Evolutionary conservation across 306 rosid species (phyloP).

Genomic region (Inga oerstediana): DNA sequence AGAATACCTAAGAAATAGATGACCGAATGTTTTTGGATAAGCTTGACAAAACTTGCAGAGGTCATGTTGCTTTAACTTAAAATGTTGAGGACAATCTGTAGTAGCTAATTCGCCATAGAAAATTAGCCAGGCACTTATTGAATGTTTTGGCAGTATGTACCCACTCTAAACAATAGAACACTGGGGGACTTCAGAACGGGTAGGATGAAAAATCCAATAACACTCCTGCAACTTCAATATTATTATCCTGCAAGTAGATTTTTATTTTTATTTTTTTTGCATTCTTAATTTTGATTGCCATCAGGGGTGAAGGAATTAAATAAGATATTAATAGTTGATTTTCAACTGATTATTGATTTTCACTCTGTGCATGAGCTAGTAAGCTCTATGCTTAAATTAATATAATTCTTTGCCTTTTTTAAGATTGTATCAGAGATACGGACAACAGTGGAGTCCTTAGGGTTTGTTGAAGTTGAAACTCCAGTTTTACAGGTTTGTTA

Average conservation of each 20-base stretch:
- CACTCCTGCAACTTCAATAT: neutral
- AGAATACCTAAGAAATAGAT: neutral
- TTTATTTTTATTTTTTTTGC: neutral
- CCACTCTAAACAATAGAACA: neutral
- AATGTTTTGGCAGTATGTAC: neutral
- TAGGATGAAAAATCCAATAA: neutral
- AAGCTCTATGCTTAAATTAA: neutral
- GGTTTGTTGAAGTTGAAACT: conserved; percentile 92
- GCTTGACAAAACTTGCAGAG: neutral
- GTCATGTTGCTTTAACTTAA: neutral
- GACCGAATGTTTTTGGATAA: neutral
- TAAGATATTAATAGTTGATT: conserved; percentile 13
- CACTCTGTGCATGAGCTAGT: conserved; percentile 12
- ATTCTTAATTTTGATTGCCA: neutral
- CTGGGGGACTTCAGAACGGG: neutral
- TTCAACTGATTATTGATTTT: neutral
- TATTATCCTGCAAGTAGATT: neutral
- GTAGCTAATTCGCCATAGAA: neutral
- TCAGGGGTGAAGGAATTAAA: neutral
- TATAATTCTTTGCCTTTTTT: conserved; percentile 28
- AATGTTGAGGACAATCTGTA: neutral
- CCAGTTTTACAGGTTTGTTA: conserved; percentile 93
- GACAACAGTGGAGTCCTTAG: conserved; percentile 84
- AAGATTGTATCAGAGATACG: conserved; percentile 91
- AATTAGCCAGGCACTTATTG: neutral